Evolutionary conservation across 129 eudicot genomes (phyloP).

Genomic region (Cynara cardunculus): DNA sequence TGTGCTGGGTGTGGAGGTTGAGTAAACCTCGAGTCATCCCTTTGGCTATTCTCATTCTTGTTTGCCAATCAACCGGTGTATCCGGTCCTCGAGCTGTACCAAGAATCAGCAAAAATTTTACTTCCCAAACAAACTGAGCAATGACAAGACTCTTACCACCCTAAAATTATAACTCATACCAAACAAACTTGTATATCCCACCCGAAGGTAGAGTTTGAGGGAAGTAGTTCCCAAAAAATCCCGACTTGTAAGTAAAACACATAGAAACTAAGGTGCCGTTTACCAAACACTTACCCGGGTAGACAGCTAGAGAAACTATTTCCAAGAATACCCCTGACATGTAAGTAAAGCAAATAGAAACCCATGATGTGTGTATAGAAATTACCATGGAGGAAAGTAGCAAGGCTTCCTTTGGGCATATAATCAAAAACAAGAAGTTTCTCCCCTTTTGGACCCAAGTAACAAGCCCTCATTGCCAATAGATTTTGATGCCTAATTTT

Average conservation of each 20-base stretch:
- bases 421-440: conserved; percentile 87
- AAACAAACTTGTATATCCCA: no score
- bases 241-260: not conserved
- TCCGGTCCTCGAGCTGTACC: conserved; percentile 77
- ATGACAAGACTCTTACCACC: not conserved
- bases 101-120: conserved; percentile 2
- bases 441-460: conserved; percentile 89
- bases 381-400: conserved; percentile 72
- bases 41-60: conserved; percentile 70
- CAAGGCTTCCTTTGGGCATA: conserved; percentile 81
- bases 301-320: no score
- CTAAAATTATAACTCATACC: not conserved
- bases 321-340: not conserved
- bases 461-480: conserved; percentile 75
- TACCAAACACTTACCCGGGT: no score
- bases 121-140: not conserved
- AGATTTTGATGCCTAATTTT: conserved; percentile 72
- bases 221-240: not conserved
- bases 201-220: no score
- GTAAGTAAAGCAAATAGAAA: not conserved
- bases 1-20: conserved; percentile 59
- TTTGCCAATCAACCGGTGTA: conserved; percentile 54
- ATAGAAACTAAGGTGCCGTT: no score
- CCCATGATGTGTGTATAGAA: not conserved
- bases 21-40: conserved; percentile 68